These are phyloP conservation scores for Sugiyamaella paludigena DNA, from an alignment of 1,139 yeast genomes.

Conservation along the genomic window DNA sequence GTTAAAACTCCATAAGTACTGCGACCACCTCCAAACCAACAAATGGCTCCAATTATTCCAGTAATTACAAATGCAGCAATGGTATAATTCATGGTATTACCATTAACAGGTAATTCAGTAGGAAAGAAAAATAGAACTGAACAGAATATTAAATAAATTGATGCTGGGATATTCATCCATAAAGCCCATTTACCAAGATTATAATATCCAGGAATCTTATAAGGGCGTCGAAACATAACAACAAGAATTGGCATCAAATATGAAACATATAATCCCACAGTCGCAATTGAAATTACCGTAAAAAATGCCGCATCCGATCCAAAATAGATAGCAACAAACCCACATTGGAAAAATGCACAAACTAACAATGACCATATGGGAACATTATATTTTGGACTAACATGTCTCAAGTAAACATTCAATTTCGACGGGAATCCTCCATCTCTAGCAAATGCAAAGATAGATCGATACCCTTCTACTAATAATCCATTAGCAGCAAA, in stretches of 20 bases:
- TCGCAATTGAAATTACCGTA: conserved; percentile 84
- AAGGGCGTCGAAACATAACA: conserved; percentile 46
- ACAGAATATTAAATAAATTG: conserved; percentile 60
- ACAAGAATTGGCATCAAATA: conserved; percentile 69
- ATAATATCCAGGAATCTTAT: conserved; percentile 62
- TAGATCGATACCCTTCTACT: conserved; percentile 80
- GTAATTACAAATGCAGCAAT: conserved; percentile 43
- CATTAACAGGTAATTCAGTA: conserved; percentile 63
- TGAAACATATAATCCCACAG: conserved; percentile 70
- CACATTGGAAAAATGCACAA: conserved; percentile 41
- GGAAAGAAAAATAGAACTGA: conserved; percentile 72
- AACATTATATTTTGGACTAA: conserved; percentile 57
- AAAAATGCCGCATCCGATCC: conserved; percentile 75
- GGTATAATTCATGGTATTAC: conserved; percentile 73
- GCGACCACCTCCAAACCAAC: conserved; percentile 29
- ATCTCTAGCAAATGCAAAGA: conserved; percentile 63
- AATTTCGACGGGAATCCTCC: conserved; percentile 62
- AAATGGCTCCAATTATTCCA: conserved; percentile 22
- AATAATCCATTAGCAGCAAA: conserved; percentile 74
- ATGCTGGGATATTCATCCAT: conserved; percentile 56
- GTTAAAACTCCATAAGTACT: conserved; percentile 12
- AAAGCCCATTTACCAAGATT: conserved; percentile 60
- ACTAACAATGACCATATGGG: conserved; percentile 72
- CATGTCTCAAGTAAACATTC: conserved; percentile 56
- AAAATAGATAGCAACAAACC: conserved; percentile 59